Percentiles rank a stretch among this genome's conserved stretches.
phyloP scores from a whole-genome alignment of 805 yeast species.

The Kurtzmaniella cleridarum region DNA sequence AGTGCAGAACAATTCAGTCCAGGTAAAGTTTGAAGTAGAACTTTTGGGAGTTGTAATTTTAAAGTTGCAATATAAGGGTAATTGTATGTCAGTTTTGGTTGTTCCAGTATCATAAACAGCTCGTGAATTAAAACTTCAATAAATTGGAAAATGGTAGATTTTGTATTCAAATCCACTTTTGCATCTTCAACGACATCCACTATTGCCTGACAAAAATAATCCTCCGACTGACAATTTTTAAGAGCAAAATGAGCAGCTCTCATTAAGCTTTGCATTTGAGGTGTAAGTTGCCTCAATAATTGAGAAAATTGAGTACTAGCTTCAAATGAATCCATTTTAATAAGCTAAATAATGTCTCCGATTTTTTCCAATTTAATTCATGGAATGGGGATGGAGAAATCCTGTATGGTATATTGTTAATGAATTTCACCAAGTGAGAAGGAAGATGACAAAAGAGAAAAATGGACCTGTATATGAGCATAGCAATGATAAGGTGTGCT shows the following conservation, averaged over 20 bases:
- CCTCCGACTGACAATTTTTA: conserved; percentile 53
- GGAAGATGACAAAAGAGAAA: background rate
- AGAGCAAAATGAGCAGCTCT: conserved; percentile 54
- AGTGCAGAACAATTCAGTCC: conserved; percentile 30
- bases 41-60: conserved; percentile 28
- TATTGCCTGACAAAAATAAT: conserved; percentile 64
- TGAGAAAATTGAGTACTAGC: conserved; percentile 72
- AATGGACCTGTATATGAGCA: conserved; percentile 2
- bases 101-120: conserved; percentile 28
- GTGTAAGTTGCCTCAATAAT: conserved; percentile 58
- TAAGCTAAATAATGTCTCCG: too few species aligned
- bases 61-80: conserved; percentile 34
- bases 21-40: conserved; percentile 31
- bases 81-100: conserved; percentile 27
- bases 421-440: too few species aligned
- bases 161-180: conserved; percentile 49
- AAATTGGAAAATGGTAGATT: conserved; percentile 65
- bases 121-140: conserved; percentile 54
- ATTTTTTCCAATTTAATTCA: too few species aligned
- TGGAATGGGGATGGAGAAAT: too few species aligned
- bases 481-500: conserved; percentile 4
- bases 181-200: conserved; percentile 50
- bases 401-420: too few species aligned
- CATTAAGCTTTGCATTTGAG: conserved; percentile 49
- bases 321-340: conserved; percentile 79